Evolutionary conservation across 805 yeast species (phyloP), one percentile per base, ranked within the genome.

Genomic region (Yueomyces sp.): DNA sequence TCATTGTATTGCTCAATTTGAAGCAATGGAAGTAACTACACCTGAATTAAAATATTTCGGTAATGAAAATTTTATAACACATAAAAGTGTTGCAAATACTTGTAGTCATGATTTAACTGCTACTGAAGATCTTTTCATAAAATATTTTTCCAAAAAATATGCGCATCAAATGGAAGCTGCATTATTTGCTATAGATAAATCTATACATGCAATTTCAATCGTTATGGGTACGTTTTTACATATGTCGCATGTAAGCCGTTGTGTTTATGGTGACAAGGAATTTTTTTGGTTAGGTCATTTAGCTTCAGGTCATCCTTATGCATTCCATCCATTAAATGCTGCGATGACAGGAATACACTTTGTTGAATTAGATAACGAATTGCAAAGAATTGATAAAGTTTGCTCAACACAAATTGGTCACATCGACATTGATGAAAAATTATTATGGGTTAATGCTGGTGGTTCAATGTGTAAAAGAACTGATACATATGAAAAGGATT

Each of bases 261-360:
- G 60, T 44, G 52, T 79, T 12, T 81, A 82, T 69, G 90, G 90
- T 28, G 90, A 82, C 47, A 82, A 82, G 50, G 88, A 82, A 53
- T 65, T 80, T 51, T 77, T 80, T 52, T 81, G 88, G 87, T 56
- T 82, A 32, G 82, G 82, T 2, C 72, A 74, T 55, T 49, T 70
- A 3, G 56, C 68, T 28, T 45, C 59, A 5, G 67, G 66, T 5
- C 53, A 59, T 40, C 53, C 57, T 28, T 67, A 66, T 47, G 60
- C 60, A 26, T 60, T 66, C 39, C 58, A 65, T 45, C 49, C 59
- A 7, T 43, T 50, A 12, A 55, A 53, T 39, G 66, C 19, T 31
- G 34, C 67, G n/a, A 62, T 63, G 4, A 52, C 64, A 4, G 54
- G 64, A 26, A 66, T 68, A 30, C 55, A 57, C 37, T 5, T 62